Evolutionary conservation across 2,329 filamentous ascomycete species (phyloP), one percentile per base, ranked within the genome.

Genomic region (Scolecobasidium constrictum): DNA sequence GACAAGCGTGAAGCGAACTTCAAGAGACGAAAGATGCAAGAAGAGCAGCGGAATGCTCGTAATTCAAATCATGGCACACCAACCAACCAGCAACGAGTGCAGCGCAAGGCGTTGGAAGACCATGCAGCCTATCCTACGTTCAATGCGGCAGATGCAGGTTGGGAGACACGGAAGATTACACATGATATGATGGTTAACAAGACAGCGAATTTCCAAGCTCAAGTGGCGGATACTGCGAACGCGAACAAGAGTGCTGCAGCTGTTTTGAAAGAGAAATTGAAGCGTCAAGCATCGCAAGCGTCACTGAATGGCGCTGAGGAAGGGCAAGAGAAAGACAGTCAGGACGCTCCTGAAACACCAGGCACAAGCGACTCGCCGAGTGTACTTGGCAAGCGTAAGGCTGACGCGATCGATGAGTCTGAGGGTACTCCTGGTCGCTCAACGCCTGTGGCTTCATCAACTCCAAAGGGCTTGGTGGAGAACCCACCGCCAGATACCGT

Each of bases 211-310:
- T 71, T 77, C 45, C 44, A 50, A 26, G 36, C 44, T n/a, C 34
- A 40, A 18, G 17, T 41, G 26, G 43, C 38, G 15, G 79, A 81
- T 53, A 78, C 84, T 21, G 90, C 86, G 49, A 67, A 77, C 43
- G 86, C 87, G 43, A 98, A 98, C 66, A 94, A 94, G 64, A 95
- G 86, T 54, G 92, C 92, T 18, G 92, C 92, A 22, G 88, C 86
- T 47, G 83, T 83, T 16, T 66, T 98, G 40, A 93, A 93, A 63
- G 82, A 83, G 52, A 78, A 84, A 54, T 72, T 95, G 44, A 75
- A 87, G 56, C 67, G 62, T 20, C 60, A 59, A 37, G 34, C 31
- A 31, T 20, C 31, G 28, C 17, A 17, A 41, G 21, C 42, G 18
- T 47, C 42, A 31, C 19, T 34, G 17, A 17, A 50, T 21, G 52